Base-by-base conservation (phyloP, 192 early-diverging fungal species). In the Martensiomyces pterosporus region DNA sequence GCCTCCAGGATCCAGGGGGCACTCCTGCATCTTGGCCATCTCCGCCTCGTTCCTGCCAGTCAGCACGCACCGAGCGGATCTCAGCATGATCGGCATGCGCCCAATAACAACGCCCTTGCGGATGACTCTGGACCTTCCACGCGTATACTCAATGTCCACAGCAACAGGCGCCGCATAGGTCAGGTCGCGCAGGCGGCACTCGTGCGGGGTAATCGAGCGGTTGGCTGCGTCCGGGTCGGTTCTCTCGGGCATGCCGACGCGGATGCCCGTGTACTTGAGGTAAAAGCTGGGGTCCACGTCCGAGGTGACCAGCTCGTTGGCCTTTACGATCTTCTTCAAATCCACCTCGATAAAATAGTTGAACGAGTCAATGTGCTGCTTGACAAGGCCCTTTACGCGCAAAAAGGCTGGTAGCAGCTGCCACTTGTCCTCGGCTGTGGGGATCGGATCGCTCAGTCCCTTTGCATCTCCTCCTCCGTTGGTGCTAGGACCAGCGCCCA, bases 331-430 rank as follows among this genome's bases (percentile, higher is more conserved):
- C 56, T 94, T 88, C 65, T 92, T 85, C 47, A 99, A 70, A 43
- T 94, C 97, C 4, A 87, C 87, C 53, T 97, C 85, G 49, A 99
- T 80, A 78, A 97, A 99, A 65, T 95, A 97, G 77, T 99, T 94
- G 76, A 95, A 99, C 7, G 97, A 99, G 68, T 99, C 97, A 51
- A 97, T 84, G 65, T 99, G 97, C 66, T 99, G 97, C 69, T 97
- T 97, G 43, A 99, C 88, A 16, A 99, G 81, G 49, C 97, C 97
- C 55, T 95, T 95, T 23, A 94, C 89, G 61, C 93, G 91, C 24
- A 99, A 71, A 65, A 96, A 99, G 1, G 97, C 94, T 3, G 97
- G 97, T 15, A 99, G 76, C 29, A 99, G 77, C 62, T 93, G 81
- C 96, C 97, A 99, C 62, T 99, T 99, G 76, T 99, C 94, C 85